These are phyloP conservation scores for Fusarium nematophilum DNA, from an alignment of 2,329 filamentous ascomycete genomes.

Conservation along the genomic window DNA sequence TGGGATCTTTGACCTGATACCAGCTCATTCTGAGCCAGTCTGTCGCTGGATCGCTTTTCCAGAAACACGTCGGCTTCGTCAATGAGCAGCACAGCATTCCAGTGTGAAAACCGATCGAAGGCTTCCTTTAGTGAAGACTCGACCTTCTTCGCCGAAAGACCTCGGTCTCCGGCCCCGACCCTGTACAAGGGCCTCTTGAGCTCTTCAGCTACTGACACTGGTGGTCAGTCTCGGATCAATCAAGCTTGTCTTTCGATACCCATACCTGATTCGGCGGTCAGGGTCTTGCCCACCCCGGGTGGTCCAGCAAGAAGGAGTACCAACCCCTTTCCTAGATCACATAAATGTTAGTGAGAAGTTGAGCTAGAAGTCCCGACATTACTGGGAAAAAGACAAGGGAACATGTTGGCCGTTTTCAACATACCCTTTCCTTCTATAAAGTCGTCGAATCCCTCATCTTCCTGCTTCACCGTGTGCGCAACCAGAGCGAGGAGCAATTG, in stretches of 20 bases:
- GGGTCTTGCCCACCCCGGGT: constrained; percentile 52
- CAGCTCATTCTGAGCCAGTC: constrained; percentile 40
- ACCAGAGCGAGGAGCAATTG: neutral
- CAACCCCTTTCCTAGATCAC: constrained; percentile 37
- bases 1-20: constrained; percentile 37
- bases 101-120: constrained; percentile 45
- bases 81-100: constrained; percentile 51
- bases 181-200: constrained; percentile 21
- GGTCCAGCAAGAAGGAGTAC: constrained; percentile 50
- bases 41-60: constrained; percentile 39
- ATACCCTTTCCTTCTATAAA: constrained; percentile 14
- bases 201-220: constrained; percentile 32
- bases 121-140: constrained; percentile 9
- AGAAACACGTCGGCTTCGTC: constrained; percentile 55
- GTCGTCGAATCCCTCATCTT: neutral
- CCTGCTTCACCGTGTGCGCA: neutral
- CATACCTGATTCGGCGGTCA: constrained; percentile 49
- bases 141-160: neutral
- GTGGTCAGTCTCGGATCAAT: no score
- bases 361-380: neutral
- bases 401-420: no score
- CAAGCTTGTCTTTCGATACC: no score
- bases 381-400: fast-evolving
- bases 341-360: no score
- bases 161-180: constrained; percentile 19